Base-by-base conservation (phyloP, 139 green algal genomes). In the Eudorina sp. region DNA sequence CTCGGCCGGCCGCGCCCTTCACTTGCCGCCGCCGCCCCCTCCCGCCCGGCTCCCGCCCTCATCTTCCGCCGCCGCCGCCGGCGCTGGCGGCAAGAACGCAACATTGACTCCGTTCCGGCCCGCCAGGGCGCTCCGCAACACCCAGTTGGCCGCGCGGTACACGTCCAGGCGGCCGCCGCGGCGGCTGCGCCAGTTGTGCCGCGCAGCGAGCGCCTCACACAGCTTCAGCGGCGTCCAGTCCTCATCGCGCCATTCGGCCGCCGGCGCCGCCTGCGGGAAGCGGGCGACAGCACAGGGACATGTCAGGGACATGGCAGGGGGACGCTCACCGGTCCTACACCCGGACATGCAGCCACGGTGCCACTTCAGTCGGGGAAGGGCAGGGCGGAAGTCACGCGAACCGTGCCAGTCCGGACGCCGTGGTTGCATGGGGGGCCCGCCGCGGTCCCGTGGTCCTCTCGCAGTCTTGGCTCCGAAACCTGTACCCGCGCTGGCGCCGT, bases 71-170 rank as follows among this genome's bases (percentile, higher is more conserved):
- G n/a, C n/a, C n/a, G n/a, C n/a, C n/a, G n/a, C n/a, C n/a, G n/a
- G n/a, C n/a, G n/a, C n/a, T n/a, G 94, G 94, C 60, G 94, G 93
- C 85, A 94, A 36, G 83, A 95, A 96, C 13, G 48, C 78, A 7
- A 96, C 80, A 25, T 48, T 68, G 9, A 94, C 53, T 16, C 73
- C 69, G 29, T 88, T 51, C 29, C 79, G 69, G 1, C 93, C 94
- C 25, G 89, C 93, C n/a, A 96, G 87, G 13, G 94, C 94, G 0
- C 45, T 86, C 0, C 94, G 48, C 86, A 95, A 73, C 23, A 96
- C 58, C 86, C 84, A 94, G 84, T 96, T 96, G 34, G 93, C 93
- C 0, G 93, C 92, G 4, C 94, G 89, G 89, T 94, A 96, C 5
- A 91, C 88, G 74, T 96, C 94, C 73, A 95, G 90, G 3, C 94